These are phyloP conservation scores for Vishniacozyma victoriae DNA, from an alignment of 768 basidiomycete genomes.

Conservation along the genomic window DNA sequence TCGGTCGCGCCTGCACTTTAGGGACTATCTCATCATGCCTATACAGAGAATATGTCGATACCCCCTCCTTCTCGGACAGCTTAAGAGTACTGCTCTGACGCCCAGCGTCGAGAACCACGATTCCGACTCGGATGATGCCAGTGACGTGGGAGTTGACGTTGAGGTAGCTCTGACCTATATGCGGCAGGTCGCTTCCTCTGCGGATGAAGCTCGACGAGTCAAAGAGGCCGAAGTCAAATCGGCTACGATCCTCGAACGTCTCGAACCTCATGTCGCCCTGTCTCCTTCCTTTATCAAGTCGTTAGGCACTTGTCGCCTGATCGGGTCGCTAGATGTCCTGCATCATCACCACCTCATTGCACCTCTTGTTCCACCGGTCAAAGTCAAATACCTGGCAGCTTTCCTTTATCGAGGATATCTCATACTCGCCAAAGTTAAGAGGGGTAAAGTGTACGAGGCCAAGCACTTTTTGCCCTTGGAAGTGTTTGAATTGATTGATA, in stretches of 20 bases:
- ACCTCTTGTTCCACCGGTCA: slow-evolving; percentile 53
- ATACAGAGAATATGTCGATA: slow-evolving; percentile 94
- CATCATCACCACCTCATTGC: slow-evolving; percentile 57
- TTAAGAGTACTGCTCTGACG: slow-evolving; percentile 43
- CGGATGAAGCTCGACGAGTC: slow-evolving; percentile 70
- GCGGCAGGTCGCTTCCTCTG: slow-evolving; percentile 66
- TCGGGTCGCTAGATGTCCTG: slow-evolving; percentile 85
- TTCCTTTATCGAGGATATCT: slow-evolving; percentile 89
- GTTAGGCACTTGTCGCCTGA: slow-evolving; percentile 70
- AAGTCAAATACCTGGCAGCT: slow-evolving; percentile 79
- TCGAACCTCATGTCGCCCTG: slow-evolving; percentile 49
- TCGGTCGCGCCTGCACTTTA: slow-evolving; percentile 47
- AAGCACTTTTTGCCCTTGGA: slow-evolving; percentile 79
- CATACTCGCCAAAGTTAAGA: slow-evolving; percentile 76
- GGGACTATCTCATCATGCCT: slow-evolving; percentile 95
- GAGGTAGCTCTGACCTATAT: slow-evolving; percentile 57
- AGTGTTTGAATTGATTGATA: slow-evolving; percentile 65
- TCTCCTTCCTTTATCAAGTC: slow-evolving; percentile 51
- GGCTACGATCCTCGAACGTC: slow-evolving; percentile 62
- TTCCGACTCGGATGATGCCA: slow-evolving; percentile 7
- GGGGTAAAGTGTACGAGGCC: slow-evolving; percentile 69
- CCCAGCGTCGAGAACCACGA: slow-evolving; percentile 11
- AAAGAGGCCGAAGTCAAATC: slow-evolving; percentile 64
- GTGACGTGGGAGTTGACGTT: slow-evolving; percentile 38
- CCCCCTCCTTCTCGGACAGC: slow-evolving; percentile 75